Percentiles rank a stretch among this genome's conserved stretches.
Evolutionary conservation across 805 yeast genomes (phyloP).

Genomic region (Wickerhamiella domercqiae): DNA sequence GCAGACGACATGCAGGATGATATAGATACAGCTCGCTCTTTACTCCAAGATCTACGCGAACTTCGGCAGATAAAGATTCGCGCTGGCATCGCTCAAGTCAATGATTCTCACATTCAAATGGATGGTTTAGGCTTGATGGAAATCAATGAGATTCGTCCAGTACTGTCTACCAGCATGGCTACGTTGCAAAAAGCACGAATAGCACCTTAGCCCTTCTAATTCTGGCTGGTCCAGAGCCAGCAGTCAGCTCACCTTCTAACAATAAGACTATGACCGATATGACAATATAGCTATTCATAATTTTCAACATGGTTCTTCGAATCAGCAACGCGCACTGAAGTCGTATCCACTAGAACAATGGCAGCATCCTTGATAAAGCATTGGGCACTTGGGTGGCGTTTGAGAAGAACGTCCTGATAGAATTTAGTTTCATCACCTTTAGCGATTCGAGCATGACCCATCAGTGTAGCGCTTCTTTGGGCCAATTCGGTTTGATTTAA

Average conservation of each 20-base stretch:
- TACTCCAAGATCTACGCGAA: constrained; percentile 74
- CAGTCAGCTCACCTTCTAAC: background rate
- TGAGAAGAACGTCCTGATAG: constrained; percentile 46
- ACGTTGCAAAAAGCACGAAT: constrained; percentile 40
- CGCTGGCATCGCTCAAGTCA: constrained; percentile 60
- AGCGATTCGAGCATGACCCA: constrained; percentile 49
- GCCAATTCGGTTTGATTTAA: constrained; percentile 69
- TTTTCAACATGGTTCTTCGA: constrained; percentile 12
- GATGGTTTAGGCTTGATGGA: constrained; percentile 74
- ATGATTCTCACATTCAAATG: constrained; percentile 68
- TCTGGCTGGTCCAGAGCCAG: too few relatives aligned
- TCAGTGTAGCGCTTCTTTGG: constrained; percentile 66
- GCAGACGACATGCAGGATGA: constrained; percentile 67
- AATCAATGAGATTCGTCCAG: constrained; percentile 76
- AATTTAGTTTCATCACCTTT: constrained; percentile 37
- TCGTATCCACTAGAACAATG: constrained; percentile 47
- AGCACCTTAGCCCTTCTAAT: too few relatives aligned
- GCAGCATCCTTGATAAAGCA: constrained; percentile 51
- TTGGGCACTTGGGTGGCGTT: constrained; percentile 53
- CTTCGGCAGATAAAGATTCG: constrained; percentile 66
- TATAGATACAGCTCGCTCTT: constrained; percentile 49
- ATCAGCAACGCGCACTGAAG: constrained; percentile 66
- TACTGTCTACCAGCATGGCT: constrained; percentile 67
- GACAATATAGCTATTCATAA: background rate
- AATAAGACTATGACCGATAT: too few relatives aligned